Base-by-base conservation (phyloP, 1,284 basidiomycete species). In the Agaricales sp. region DNA sequence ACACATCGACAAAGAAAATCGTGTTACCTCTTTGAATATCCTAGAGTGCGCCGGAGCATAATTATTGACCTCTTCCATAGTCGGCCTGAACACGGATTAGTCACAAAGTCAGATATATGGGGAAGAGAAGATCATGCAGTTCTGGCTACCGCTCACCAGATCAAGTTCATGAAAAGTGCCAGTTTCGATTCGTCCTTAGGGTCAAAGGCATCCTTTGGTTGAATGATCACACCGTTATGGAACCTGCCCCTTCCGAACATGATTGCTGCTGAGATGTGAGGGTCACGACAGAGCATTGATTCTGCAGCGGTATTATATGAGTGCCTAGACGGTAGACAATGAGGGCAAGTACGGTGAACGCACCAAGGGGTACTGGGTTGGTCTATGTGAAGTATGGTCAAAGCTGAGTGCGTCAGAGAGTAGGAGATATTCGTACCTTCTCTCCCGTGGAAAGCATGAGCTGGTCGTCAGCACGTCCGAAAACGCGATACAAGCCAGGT, bases 371-470 rank as follows among this genome's bases (percentile, higher is more conserved):
- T 6, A 55, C 61, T 4, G 67, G 65, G 55, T 69, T 69, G 2
- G 64, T 67, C 61, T 66, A 46, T 11, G 30, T 21, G 44, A 38
- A 30, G 16, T 20, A 4, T 49, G 4, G 13, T 1, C 26, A 45
- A 41, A 3, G 14, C n/a, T 21, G 30, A 24, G 3, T 11, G 4
- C 3, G 53, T 50, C 19, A 25, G 53, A 35, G 19, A 26, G 2
- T 25, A 39, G 22, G 54, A 51, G 3, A n/a, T 11, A 35, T 11
- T 11, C 58, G 50, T 2, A 71, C 72, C 66, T 77, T 77, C 55
- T 77, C 74, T 6, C 75, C 75, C 3, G 68, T 75, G 13, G 61
- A 67, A 45, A 72, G 67, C 54, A 76, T 73, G 37, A 78, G 71
- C 54, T 76, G 74, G 54, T 77, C 75, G 51, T 78, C 75, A 3